Conservation (phyloP, 441 rosid species). For the Flueggea neowawraea region DNA sequence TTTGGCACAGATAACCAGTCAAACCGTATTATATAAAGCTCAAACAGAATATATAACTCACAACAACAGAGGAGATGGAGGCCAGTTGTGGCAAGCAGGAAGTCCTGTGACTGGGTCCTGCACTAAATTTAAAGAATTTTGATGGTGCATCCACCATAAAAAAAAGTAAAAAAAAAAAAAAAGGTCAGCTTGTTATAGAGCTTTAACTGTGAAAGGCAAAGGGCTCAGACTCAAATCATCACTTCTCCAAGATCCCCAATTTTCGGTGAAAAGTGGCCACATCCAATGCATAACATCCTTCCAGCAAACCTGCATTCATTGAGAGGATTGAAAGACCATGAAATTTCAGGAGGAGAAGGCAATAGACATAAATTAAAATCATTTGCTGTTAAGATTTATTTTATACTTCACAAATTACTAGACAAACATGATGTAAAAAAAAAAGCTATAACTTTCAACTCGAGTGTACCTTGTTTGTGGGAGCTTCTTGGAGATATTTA, state of each 20-base stretch:
- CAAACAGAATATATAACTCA: constrained; percentile 34
- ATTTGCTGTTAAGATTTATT: not conserved
- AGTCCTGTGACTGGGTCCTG: constrained; percentile 97
- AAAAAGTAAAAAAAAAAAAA: not conserved
- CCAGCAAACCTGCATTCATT: constrained; percentile 65
- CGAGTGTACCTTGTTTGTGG: constrained; percentile 49
- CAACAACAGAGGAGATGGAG: constrained; percentile 65
- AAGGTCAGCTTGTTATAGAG: constrained; percentile 4
- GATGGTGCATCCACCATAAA: constrained; percentile 1
- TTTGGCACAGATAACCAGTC: not conserved
- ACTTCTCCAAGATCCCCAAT: constrained; percentile 87
- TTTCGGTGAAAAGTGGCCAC: constrained; percentile 93
- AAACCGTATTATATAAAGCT: not conserved
- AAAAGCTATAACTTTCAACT: not conserved
- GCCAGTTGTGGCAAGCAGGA: constrained; percentile 69
- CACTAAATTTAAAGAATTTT: constrained; percentile 20
- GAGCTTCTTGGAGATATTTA: constrained; percentile 71
- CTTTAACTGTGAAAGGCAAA: constrained; percentile 76
- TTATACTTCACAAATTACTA: not conserved
- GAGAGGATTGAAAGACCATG: not conserved
- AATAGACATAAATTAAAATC: not conserved
- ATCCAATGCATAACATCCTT: constrained; percentile 92
- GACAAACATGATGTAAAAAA: not conserved
- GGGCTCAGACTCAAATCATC: constrained; percentile 75
- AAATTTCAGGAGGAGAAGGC: not conserved